Percentiles rank a stretch among this genome's conserved stretches.
Conservation (phyloP, 164 flowering plant genomes). For the Warburgia ugandensis region DNA sequence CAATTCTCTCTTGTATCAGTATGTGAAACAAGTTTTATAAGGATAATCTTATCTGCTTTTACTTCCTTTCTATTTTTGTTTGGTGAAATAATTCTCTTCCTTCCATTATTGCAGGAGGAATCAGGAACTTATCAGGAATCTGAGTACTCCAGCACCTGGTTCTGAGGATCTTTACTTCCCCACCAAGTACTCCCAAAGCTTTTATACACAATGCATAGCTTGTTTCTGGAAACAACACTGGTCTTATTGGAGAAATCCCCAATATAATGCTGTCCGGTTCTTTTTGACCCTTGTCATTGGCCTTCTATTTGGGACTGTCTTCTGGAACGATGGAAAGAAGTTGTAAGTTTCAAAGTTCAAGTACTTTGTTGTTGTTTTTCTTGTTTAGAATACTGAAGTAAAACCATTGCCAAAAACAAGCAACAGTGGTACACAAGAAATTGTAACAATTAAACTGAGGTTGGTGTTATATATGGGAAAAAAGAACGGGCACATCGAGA, state of each 20-base stretch:
- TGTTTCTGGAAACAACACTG: conserved; percentile 62
- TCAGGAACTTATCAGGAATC: conserved; percentile 12
- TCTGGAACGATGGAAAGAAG: conserved; percentile 31
- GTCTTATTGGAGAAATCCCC: conserved; percentile 57
- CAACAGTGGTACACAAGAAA: background rate
- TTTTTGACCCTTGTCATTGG: conserved; percentile 39
- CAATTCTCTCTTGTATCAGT: conserved; percentile 42
- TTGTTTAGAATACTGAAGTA: no score
- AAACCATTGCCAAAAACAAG: background rate
- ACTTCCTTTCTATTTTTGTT: background rate
- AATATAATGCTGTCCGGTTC: conserved; percentile 40
- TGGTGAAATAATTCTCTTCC: background rate
- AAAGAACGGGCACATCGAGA: no score
- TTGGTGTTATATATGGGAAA: no score
- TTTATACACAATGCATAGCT: conserved; percentile 40
- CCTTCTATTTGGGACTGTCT: conserved; percentile 42
- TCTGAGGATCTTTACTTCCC: conserved; percentile 51
- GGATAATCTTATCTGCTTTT: background rate
- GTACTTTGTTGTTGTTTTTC: background rate
- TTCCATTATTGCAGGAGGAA: conserved; percentile 9
- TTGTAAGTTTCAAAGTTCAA: conserved; percentile 25
- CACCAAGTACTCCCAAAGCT: conserved; percentile 44
- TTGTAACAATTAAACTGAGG: no score
- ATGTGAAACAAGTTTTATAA: conserved; percentile 7
- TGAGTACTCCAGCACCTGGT: conserved; percentile 29